A percentile compares a stretch with the other conserved stretches of the same genome.
Conservation (phyloP, 257 asterid genomes). For the Nicotiana paniculata region DNA sequence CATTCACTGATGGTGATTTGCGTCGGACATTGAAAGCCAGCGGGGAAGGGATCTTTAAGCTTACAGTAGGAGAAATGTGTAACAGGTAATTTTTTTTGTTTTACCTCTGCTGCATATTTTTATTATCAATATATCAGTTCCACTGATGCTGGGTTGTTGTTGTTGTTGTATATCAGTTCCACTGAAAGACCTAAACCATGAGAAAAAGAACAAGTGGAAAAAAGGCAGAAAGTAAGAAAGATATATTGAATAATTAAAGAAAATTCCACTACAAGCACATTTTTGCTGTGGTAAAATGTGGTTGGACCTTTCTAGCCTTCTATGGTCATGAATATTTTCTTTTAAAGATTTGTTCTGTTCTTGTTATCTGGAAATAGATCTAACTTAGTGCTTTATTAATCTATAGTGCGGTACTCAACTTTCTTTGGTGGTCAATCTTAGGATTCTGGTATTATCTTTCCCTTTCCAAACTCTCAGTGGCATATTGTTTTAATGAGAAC, state of each 20-base stretch:
- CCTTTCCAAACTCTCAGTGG: background rate
- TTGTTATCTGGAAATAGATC: background rate
- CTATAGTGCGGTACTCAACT: background rate
- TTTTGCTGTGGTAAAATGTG: background rate
- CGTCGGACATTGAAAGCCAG: constrained; percentile 86
- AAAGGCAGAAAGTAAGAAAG: background rate
- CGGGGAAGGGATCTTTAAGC: constrained; percentile 85
- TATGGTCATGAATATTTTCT: background rate
- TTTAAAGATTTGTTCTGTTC: background rate
- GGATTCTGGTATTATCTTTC: background rate
- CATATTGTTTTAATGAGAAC: background rate
- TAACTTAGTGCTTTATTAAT: background rate
- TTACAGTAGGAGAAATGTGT: constrained; percentile 90
- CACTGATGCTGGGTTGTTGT: no score
- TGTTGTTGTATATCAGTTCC: background rate
- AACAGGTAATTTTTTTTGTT: constrained; percentile 44
- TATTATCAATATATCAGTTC: background rate
- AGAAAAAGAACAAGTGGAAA: background rate
- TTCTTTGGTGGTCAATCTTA: background rate
- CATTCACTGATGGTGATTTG: constrained; percentile 91
- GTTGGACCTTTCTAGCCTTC: background rate
- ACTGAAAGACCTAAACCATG: background rate
- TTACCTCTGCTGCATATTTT: background rate
- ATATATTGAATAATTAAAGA: background rate
- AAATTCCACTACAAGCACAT: background rate